These are phyloP conservation scores for Acanthamoeba royreba DNA, from an alignment of 208 protist genomes.

Conservation along the genomic window DNA sequence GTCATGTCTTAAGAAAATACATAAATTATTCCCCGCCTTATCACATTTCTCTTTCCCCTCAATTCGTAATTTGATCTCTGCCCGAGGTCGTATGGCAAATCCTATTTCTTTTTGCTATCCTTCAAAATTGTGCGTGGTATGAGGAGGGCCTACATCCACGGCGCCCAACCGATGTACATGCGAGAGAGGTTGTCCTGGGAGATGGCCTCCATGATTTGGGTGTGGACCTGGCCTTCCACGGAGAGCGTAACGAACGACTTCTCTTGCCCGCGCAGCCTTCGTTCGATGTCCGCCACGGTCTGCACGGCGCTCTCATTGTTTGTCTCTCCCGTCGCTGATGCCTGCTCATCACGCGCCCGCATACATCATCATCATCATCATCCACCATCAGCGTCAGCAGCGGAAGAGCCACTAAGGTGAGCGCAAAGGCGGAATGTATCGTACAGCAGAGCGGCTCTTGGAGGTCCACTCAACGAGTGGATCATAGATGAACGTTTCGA, in stretches of 20 bases:
- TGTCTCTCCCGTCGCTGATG: not conserved
- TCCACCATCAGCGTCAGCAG: not conserved
- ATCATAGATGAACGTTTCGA: conserved; percentile 87
- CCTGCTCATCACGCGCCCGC: too few relatives aligned
- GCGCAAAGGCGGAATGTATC: not conserved
- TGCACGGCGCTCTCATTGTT: conserved; percentile 52
- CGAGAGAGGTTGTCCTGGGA: conserved; percentile 52
- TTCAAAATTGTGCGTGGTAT: too few relatives aligned
- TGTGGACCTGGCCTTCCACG: conserved; percentile 73
- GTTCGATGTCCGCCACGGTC: conserved; percentile 62
- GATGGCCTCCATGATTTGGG: conserved; percentile 68
- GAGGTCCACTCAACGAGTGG: conserved; percentile 72
- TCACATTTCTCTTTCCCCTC: too few relatives aligned
- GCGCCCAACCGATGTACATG: conserved; percentile 72
- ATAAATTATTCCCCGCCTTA: too few relatives aligned
- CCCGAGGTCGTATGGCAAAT: too few relatives aligned
- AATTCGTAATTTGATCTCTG: too few relatives aligned
- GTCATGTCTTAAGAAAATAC: too few relatives aligned
- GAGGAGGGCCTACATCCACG: conserved; percentile 55
- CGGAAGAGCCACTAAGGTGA: not conserved
- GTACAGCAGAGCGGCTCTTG: not conserved
- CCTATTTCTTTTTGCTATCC: too few relatives aligned
- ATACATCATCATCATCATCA: too few relatives aligned
- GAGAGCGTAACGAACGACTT: conserved; percentile 44
- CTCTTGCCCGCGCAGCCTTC: conserved; percentile 53